These are phyloP conservation scores for Malus fusca DNA, from an alignment of 306 rosid species.

Conservation along the genomic window DNA sequence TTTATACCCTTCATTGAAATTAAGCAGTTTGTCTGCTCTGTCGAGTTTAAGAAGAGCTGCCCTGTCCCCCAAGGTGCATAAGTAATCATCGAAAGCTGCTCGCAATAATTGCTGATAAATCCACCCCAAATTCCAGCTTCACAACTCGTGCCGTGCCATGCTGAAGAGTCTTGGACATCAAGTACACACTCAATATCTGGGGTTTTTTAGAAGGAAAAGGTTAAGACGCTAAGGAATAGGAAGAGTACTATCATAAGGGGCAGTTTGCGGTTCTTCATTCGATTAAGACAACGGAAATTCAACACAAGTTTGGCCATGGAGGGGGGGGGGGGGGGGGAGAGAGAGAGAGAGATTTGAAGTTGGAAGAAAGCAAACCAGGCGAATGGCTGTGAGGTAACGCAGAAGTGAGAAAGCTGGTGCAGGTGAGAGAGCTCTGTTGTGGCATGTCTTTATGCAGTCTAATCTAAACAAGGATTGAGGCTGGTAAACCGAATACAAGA, in stretches of 20 bases:
- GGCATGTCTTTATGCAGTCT: not conserved
- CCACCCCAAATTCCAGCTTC: conserved; percentile 48
- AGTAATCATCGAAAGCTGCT: conserved; percentile 33
- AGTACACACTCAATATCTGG: conserved; percentile 30
- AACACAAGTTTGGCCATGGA: conserved; percentile 11
- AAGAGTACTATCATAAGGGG: conserved; percentile 3
- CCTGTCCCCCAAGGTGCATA: conserved; percentile 47
- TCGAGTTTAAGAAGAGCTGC: conserved; percentile 34
- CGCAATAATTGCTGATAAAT: conserved; percentile 34
- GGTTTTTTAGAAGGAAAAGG: conserved; percentile 23
- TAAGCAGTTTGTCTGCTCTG: conserved; percentile 36
- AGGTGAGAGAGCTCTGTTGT: not conserved
- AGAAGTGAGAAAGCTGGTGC: not conserved
- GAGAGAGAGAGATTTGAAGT: not conserved
- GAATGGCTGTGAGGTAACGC: not conserved
- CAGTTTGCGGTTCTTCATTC: conserved; percentile 13
- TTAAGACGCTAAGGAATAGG: conserved; percentile 11
- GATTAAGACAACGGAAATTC: conserved; percentile 2
- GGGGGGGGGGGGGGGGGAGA: not conserved
- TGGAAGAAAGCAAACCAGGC: not conserved
- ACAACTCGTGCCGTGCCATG: conserved; percentile 26
- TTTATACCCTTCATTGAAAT: conserved; percentile 11
- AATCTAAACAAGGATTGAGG: not conserved
- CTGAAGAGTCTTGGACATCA: conserved; percentile 25
- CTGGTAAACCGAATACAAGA: not conserved